Evolutionary conservation across 1,139 yeast species (phyloP), one percentile per base, ranked within the genome.

Genomic region (Kazachstania sp.): DNA sequence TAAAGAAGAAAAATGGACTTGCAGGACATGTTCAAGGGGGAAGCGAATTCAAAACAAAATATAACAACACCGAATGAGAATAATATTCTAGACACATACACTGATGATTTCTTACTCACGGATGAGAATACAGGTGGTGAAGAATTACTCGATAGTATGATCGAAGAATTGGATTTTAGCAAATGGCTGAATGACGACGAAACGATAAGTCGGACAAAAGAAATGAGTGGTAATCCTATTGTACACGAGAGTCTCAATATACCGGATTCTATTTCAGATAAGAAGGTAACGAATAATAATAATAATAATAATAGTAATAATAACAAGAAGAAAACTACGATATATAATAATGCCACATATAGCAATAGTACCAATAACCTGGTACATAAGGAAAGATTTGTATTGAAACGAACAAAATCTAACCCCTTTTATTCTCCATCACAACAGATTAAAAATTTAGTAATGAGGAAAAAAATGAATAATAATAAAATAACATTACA

Each of bases 351-450:
- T 23, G 3, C 28, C 28, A 4, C 28, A 23, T 9, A 23, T 23
- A 23, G 28, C 8, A 23, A 23, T 23, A 23, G 28, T 4, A 23
- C 28, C 8, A 23, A 23, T 23, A 23, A 23, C 2, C 8, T 23
- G 18, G 18, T 29, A 3, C 35, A 28, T n/a, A 23, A 20, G 28
- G 42, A 39, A 29, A 19, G 43, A 31, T n/a, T 40, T 29, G 13
- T 36, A 9, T 28, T 29, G 36, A 42, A 29, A 11, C n/a, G 31
- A n/a, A 36, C 52, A 29, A 54, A 49, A 43, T 51, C 54, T 13
- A 56, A 56, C 34, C 60, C 60, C 2, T 56, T 56, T 41, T 56
- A 56, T 41, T 44, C 51, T 19, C 60, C 60, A 2, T 55, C 60
- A 16, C 47, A 46, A 38, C 54, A 54, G 42, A 54, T 52, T n/a